Evolutionary conservation across 805 yeast genomes (phyloP), one percentile per base, ranked within the genome.

Genomic region (Candida boidinii): DNA sequence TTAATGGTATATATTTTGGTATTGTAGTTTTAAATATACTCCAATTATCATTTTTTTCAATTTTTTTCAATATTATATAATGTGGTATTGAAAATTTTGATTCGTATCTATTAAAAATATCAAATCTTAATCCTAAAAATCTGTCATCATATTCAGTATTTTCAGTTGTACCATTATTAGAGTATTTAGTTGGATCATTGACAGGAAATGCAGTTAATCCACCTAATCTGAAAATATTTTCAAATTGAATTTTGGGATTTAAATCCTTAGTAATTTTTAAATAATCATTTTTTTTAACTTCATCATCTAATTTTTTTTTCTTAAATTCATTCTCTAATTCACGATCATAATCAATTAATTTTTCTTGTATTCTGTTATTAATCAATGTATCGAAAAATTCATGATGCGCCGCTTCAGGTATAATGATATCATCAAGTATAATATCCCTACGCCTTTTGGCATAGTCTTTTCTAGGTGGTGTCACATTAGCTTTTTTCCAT

Each of bases 181-280:
- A 21, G n/a, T 25, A 12, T 17, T 19, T 17, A 9, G 26, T 28
- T 6, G 59, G 54, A 35, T 56, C 57, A 39, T 67, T 68, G 26
- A 73, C 56, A 1, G 75, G 73, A 34, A 73, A 73, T 0, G 68
- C 67, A 0, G 78, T 71, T 20, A 68, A 44, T 2, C 77, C 76
- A 6, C 62, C 68, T 36, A 71, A 44, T 33, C 79, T 44, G 35
- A 57, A 60, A 14, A 70, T 50, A 39, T 70, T 71, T 38, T 73
- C 79, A 28, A 58, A 44, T 28, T 62, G 50, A 24, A 68, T 60
- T 29, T 55, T 54, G 10, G 59, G 59, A 20, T 48, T 40, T 21
- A 46, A 16, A 18, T 49, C 48, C 8, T 23, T 34, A 30, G 36
- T 40, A 22, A 43, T 19, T n/a, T 30, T 17, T 8, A 34, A 28